Conservation (phyloP, 768 basidiomycete species). For the Dacryopinax spathularia region DNA sequence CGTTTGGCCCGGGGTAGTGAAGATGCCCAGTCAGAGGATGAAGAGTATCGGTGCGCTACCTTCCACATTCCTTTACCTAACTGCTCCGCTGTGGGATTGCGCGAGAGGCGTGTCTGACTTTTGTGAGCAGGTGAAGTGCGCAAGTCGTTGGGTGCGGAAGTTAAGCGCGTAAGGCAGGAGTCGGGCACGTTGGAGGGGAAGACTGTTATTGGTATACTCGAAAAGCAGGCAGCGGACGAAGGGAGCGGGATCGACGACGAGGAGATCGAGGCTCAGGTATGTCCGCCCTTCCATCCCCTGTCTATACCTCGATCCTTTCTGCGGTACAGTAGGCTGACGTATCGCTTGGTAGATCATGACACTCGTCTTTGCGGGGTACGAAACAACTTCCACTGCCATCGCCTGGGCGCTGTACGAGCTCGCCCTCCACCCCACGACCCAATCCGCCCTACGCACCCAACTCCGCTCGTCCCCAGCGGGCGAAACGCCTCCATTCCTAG, state of each 20-base stretch:
- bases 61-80: neutral
- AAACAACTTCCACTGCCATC: conserved; percentile 25
- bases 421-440: conserved; percentile 35
- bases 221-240: neutral
- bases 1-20: conserved; percentile 19
- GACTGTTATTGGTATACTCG: neutral
- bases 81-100: no score
- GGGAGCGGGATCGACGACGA: conserved; percentile 7
- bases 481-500: conserved; percentile 43
- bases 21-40: neutral
- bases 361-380: conserved; percentile 31
- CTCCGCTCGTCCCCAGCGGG: conserved; percentile 27
- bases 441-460: conserved; percentile 44
- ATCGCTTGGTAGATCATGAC: neutral
- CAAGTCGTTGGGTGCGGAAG: neutral
- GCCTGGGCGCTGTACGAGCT: conserved; percentile 55
- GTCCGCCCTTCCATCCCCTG: conserved; percentile 7
- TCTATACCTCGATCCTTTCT: neutral
- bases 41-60: neutral
- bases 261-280: conserved; percentile 10
- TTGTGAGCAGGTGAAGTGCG: neutral
- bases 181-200: neutral
- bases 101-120: no score
- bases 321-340: no score
- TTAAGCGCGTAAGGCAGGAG: neutral